Conservation (phyloP, 129 eudicot species). For the Centaurea solstitialis region DNA sequence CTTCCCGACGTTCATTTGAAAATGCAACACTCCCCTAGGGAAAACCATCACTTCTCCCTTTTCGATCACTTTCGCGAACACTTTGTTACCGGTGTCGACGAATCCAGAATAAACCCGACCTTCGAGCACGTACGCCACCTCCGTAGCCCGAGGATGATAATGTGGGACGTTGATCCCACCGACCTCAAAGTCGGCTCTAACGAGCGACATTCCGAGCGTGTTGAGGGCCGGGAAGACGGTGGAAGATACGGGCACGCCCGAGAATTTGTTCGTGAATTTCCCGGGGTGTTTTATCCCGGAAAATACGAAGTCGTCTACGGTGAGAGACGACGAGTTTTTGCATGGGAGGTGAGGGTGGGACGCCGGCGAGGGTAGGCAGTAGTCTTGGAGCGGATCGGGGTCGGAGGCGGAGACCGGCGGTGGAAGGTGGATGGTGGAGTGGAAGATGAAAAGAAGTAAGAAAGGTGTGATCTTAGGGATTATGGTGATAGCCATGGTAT, state of each 20-base stretch:
- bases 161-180: conserved; percentile 80
- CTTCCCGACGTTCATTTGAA: conserved; percentile 84
- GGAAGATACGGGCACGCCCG: conserved; percentile 61
- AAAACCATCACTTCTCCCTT: conserved; percentile 90
- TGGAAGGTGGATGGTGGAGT: conserved; percentile 11
- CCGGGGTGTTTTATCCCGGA: conserved; percentile 72
- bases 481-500: conserved; percentile 38
- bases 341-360: conserved; percentile 38
- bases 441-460: conserved; percentile 32
- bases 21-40: conserved; percentile 72
- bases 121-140: conserved; percentile 65
- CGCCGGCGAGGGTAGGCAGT: conserved; percentile 58
- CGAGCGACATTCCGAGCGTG: conserved; percentile 85
- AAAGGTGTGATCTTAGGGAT: conserved; percentile 27
- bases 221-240: conserved; percentile 71
- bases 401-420: conserved; percentile 49
- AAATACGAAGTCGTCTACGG: conserved; percentile 66
- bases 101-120: conserved; percentile 82
- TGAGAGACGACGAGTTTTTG: conserved; percentile 56
- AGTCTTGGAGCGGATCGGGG: conserved; percentile 77
- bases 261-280: conserved; percentile 56
- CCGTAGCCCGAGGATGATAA: conserved; percentile 86
- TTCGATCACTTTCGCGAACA: conserved; percentile 70
- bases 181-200: conserved; percentile 75
- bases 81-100: conserved; percentile 55